phyloP scores from a whole-genome alignment of 257 asterid genomes.

The Rehmannia glutinosa region DNA sequence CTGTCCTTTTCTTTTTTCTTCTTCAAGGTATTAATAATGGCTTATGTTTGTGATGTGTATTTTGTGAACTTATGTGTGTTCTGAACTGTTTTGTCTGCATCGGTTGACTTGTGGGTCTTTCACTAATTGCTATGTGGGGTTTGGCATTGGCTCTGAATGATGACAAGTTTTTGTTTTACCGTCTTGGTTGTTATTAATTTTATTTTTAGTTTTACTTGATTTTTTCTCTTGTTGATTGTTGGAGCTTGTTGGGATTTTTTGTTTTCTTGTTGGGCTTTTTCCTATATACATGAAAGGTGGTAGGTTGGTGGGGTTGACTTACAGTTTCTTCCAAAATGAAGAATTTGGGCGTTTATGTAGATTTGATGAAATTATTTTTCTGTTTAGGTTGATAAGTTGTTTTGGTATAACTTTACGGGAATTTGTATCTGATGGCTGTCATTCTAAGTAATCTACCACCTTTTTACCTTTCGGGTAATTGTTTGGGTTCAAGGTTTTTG shows the following conservation, averaged over 20 bases:
- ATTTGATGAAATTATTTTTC: constrained; percentile 23
- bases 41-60: constrained; percentile 4
- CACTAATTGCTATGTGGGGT: constrained; percentile 23
- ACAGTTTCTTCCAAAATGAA: constrained; percentile 17
- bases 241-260: constrained; percentile 11
- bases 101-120: constrained; percentile 42
- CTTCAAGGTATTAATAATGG: constrained; percentile 22
- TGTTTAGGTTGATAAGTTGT: constrained; percentile 23
- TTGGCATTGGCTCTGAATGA: constrained; percentile 34
- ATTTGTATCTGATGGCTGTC: constrained; percentile 8
- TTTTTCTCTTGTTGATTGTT: constrained; percentile 15
- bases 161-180: constrained; percentile 26
- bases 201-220: constrained; percentile 2
- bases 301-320: constrained; percentile 96
- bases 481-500: constrained; percentile 22
- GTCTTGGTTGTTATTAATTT: constrained; percentile 13
- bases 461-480: constrained; percentile 16
- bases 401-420: constrained; percentile 11
- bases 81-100: constrained; percentile 40
- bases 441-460: constrained; percentile 22
- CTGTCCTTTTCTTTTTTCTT: neutral
- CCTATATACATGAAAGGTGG: constrained; percentile 62
- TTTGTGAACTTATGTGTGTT: neutral
- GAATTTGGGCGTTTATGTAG: constrained; percentile 36
- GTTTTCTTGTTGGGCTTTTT: constrained; percentile 23